phyloP scores from a whole-genome alignment of 352 stramenopile species.

The Phytophthora pluvialis region DNA sequence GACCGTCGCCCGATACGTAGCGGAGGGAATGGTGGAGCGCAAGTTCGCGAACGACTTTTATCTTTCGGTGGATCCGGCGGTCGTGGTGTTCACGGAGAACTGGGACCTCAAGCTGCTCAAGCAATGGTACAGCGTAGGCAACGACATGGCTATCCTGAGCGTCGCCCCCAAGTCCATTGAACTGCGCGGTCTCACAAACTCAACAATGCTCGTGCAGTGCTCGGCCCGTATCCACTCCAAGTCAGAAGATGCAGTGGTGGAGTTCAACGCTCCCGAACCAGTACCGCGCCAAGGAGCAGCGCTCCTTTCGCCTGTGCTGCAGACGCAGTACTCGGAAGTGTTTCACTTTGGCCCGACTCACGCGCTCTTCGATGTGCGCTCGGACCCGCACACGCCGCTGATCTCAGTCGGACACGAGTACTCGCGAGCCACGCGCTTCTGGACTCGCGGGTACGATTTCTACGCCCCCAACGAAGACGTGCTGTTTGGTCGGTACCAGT shows the following conservation, averaged over 20 bases:
- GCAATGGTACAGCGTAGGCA: constrained; percentile 83
- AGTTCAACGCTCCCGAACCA: constrained; percentile 80
- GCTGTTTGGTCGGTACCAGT: constrained; percentile 72
- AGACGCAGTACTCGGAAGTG: constrained; percentile 82
- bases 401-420: constrained; percentile 76
- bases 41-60: constrained; percentile 68
- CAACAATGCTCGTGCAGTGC: constrained; percentile 70
- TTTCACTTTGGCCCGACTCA: constrained; percentile 80
- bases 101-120: constrained; percentile 82
- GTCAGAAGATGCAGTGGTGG: constrained; percentile 61
- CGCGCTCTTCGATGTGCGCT: constrained; percentile 70
- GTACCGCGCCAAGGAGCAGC: constrained; percentile 39
- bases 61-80: constrained; percentile 66
- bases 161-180: constrained; percentile 66
- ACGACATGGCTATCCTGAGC: constrained; percentile 84
- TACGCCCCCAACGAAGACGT: constrained; percentile 74
- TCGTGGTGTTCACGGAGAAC: constrained; percentile 68
- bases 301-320: constrained; percentile 59
- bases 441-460: constrained; percentile 88
- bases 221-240: constrained; percentile 85
- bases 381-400: constrained; percentile 72
- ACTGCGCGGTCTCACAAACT: constrained; percentile 41
- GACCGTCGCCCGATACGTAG: constrained; percentile 62
- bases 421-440: constrained; percentile 81
- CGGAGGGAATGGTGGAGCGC: constrained; percentile 67